Base-by-base conservation (phyloP, 768 basidiomycete genomes). In the Tremella fuciformis region DNA sequence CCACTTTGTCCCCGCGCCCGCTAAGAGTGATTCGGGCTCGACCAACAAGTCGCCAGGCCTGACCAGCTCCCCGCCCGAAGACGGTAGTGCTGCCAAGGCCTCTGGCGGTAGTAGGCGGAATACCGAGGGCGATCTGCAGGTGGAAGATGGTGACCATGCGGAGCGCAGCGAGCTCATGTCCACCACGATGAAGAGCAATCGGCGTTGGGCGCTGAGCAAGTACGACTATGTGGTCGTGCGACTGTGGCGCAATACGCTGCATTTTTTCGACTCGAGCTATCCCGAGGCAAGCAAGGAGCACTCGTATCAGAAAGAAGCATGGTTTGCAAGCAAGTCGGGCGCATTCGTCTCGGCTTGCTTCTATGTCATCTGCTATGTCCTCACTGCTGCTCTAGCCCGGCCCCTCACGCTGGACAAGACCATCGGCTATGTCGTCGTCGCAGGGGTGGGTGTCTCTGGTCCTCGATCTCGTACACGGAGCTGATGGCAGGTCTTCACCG, bases 191-290 rank as follows among this genome's bases (percentile, higher is more conserved):
- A 46, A 46, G 22, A 18, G n/a, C 22, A 22, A 22, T 15, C 4
- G 42, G 22, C n/a, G n/a, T 6, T 15, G 53, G 53, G 29, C 29
- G 29, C 29, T 34, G 6, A 34, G 29, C 29, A 34, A 34, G 47
- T 69, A 62, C 47, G 73, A 74, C 50, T 57, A 62, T 24, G 16
- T 71, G 7, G 50, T 68, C 39, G 72, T 69, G 37, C 60, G 70
- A 18, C 34, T 62, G 4, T 70, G 65, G 66, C 71, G 71, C 0
- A 72, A 64, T 46, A 21, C 73, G 39, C 53, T 42, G 39, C 68
- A 77, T 55, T 77, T 75, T 51, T 58, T 72, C 50, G 70, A 77
- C 50, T 69, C 68, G 18, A 65, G 57, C 16, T 77, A 73, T 56
- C 67, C 70, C 7, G 76, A 77, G 50, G 48, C 59, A 4, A 60